phyloP scores from a whole-genome alignment of 768 basidiomycete genomes.

The Termitomyces sp. region DNA sequence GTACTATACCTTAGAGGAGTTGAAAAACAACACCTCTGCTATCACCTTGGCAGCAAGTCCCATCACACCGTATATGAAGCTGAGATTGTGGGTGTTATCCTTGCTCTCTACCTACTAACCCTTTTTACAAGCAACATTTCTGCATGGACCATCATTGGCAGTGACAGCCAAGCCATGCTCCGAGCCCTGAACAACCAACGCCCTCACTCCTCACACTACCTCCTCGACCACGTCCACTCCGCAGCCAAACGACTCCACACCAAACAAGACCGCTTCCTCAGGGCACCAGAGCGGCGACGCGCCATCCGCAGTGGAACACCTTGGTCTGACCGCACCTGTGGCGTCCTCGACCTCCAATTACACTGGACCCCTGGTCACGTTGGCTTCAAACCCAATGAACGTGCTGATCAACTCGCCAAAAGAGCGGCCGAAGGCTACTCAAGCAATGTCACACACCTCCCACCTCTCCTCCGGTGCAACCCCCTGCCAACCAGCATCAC shows the following conservation, averaged over 20 bases:
- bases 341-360: no score
- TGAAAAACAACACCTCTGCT: no score
- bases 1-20: no score
- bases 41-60: no score
- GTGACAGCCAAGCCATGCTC: not conserved
- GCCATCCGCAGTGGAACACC: not conserved
- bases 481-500: not conserved
- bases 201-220: not conserved
- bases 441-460: not conserved
- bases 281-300: not conserved
- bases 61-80: no score
- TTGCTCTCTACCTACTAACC: no score
- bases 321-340: not conserved
- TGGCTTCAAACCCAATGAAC: no score
- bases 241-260: not conserved
- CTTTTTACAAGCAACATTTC: not conserved
- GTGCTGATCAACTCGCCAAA: no score
- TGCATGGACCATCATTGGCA: not conserved
- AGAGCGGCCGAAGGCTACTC: no score
- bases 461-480: not conserved
- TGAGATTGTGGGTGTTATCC: no score
- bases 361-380: no score
- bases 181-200: not conserved
- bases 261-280: not conserved
- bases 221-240: not conserved